Percentiles rank a stretch among this genome's conserved stretches.
phyloP scores from a whole-genome alignment of 306 rosid species.

The Cucumis melo region DNA sequence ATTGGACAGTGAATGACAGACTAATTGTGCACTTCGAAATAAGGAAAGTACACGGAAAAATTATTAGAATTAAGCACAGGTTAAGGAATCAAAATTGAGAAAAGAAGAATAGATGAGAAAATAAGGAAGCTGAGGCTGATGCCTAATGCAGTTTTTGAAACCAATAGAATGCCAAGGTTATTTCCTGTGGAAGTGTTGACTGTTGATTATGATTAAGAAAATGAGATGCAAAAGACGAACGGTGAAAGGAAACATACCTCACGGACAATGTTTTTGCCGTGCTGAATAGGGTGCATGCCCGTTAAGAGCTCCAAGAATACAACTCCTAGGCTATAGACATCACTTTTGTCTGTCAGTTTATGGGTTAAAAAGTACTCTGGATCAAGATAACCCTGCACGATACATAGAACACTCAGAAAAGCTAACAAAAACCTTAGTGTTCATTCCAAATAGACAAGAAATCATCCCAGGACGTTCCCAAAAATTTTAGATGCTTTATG shows the following conservation, averaged over 20 bases:
- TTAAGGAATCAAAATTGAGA: background rate
- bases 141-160: background rate
- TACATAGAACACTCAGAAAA: background rate
- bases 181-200: background rate
- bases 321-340: conserved; percentile 90
- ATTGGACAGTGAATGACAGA: background rate
- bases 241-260: conserved; percentile 48
- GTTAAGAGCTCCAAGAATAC: conserved; percentile 80
- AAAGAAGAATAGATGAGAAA: background rate
- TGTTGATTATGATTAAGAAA: background rate
- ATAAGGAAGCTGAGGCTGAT: background rate
- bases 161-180: background rate
- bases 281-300: conserved; percentile 82
- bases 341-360: conserved; percentile 84
- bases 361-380: conserved; percentile 91
- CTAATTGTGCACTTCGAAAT: background rate
- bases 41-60: background rate
- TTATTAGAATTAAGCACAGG: background rate
- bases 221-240: background rate
- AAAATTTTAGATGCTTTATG: background rate
- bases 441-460: background rate
- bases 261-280: conserved; percentile 85
- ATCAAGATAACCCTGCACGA: conserved; percentile 80
- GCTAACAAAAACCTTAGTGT: background rate
- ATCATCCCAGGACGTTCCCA: background rate